Evolutionary conservation across 148 eudicot genomes (phyloP), one percentile per base, ranked within the genome.

Genomic region (Cornus suecica): DNA sequence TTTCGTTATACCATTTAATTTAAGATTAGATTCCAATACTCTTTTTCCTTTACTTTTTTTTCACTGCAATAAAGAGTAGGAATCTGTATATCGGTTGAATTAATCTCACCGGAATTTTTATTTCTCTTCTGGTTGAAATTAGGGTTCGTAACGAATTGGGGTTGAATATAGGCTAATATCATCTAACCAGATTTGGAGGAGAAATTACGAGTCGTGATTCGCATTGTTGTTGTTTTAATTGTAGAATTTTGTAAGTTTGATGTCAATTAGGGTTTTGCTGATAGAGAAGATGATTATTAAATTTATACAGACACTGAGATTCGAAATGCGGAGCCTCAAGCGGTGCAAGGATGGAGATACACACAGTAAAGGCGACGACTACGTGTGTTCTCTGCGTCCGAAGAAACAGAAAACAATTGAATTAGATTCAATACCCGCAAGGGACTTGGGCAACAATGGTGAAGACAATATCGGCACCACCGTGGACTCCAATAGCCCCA

Each of bases 301-400:
- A 66, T n/a, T n/a, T n/a, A n/a, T n/a, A n/a, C 77, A 76, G 48
- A 34, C 78, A 69, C 61, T 41, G 70, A 79, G 74, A 76, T 62
- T 74, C 20, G 77, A 72, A 83, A 88, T 84, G 87, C 86, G 69
- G 58, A 80, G 82, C 70, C 77, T 75, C 7, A 79, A 80, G 41
- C 80, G 86, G 30, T 71, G 81, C 72, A 79, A 78, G 66, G 82
- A 27, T 28, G 87, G 74, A 42, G 74, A 75, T 60, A 63, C 78
- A 48, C 79, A 34, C 18, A 5, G 62, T 25, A 75, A 73, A 28
- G 83, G 70, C 28, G 86, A 76, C 32, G 79, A 76, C 27, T 4
- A 37, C 9, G 80, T 67, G 24, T 68, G 48, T 51, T 73, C 75
- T 34, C 69, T 78, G 73, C 42, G 63, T 68, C 80, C 78, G 30